Base-by-base conservation (phyloP, 2,329 filamentous ascomycete species). In the Cucurbitaria berberidis region DNA sequence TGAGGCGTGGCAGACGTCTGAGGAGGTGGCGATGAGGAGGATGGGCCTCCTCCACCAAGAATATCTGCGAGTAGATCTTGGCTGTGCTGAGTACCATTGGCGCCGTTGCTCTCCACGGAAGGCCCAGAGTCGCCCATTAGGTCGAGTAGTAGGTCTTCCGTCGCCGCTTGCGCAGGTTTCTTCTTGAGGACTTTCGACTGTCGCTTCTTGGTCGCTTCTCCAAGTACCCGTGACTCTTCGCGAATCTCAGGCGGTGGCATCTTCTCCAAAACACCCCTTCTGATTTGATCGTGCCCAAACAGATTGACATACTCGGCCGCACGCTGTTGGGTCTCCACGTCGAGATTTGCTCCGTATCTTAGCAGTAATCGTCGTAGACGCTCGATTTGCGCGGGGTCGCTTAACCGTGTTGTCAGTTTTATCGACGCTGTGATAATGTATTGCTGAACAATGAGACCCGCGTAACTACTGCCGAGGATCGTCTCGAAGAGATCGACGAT, bases 181-280 rank as follows among this genome's bases (percentile, higher is more conserved):
- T 91, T 86, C 53, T 91, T 86, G 45, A 82, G 72, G n/a, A 83
- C 72, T 53, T 86, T 82, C 43, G 85, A 77, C 48, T 76, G 76
- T 42, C 78, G 73, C 64, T 79, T 79, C 54, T 76, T 73, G 34
- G 86, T 81, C 1, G 91, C 88, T 67, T 93, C 89, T 38, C 93
- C 93, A 16, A 99, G 81, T 3, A 97, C 93, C 55, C 93, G 84
- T 48, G 95, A 93, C 74, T 96, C 91, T 73, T 99, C 95, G 62
- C 93, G 91, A 69, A 99, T 98, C 74, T 98, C 93, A 8, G 95
- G 95, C 1, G 95, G 86, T 7, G 95, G 95, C 96, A 99, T 99
- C 75, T 95, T 96, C 77, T 99, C 95, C 10, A 99, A 80, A 2
- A 99, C 95, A 52, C 95, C 95, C 54, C 85, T 85, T 48, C 93